Conservation (phyloP, 768 basidiomycete species). For the Agrocybe pediades region DNA sequence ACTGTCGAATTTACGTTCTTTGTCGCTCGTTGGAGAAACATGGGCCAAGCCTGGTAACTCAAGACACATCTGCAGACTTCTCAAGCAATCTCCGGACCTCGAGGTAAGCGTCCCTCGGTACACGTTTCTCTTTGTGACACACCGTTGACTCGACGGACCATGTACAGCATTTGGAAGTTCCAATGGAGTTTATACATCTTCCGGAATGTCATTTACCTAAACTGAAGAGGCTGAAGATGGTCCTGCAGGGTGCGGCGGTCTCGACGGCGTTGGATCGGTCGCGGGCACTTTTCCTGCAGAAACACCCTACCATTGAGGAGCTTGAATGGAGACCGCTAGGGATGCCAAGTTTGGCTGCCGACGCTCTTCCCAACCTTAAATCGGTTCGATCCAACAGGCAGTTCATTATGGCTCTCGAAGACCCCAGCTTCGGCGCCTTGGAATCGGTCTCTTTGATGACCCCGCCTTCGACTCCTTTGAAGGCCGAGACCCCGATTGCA, state of each 20-base stretch:
- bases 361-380: constrained; percentile 42
- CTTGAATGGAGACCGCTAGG: constrained; percentile 47
- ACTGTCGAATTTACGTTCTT: constrained; percentile 27
- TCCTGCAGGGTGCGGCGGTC: constrained; percentile 39
- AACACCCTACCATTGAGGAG: constrained; percentile 47
- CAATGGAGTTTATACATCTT: constrained; percentile 44
- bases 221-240: constrained; percentile 42
- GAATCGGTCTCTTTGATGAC: constrained; percentile 13
- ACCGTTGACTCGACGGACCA: neutral
- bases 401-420: constrained; percentile 37
- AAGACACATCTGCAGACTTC: constrained; percentile 29
- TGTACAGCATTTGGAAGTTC: constrained; percentile 43
- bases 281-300: constrained; percentile 40
- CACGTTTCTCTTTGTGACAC: neutral
- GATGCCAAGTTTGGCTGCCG: constrained; percentile 31
- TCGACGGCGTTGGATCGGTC: constrained; percentile 34
- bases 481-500: constrained; percentile 5
- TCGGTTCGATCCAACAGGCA: constrained; percentile 34
- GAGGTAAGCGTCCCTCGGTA: constrained; percentile 23
- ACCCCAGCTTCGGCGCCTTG: constrained; percentile 14
- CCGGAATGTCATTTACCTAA: constrained; percentile 38
- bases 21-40: constrained; percentile 29
- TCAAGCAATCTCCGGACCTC: constrained; percentile 27
- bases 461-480: constrained; percentile 24
- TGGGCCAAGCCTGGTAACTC: constrained; percentile 32